These are phyloP conservation scores for Planoprotostelium fungivorum DNA, from an alignment of 78 protist genomes.

Conservation along the genomic window DNA sequence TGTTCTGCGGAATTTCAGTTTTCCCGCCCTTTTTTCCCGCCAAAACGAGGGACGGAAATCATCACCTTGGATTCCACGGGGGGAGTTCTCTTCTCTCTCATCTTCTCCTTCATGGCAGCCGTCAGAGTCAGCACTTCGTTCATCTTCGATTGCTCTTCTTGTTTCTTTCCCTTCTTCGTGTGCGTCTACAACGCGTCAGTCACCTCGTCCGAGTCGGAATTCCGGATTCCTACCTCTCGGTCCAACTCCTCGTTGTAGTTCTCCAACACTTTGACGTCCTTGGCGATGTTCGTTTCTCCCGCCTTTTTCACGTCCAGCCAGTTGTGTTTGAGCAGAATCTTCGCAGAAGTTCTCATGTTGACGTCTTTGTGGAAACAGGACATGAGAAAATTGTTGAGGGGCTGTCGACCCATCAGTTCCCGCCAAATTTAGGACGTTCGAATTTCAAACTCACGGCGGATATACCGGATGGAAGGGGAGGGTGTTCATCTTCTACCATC, in stretches of 20 bases:
- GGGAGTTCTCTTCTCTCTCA: neutral
- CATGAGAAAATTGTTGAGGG: constrained; percentile 74
- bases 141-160: neutral
- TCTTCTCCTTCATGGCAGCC: neutral
- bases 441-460: constrained; percentile 47
- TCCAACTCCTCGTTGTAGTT: neutral
- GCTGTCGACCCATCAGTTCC: too few relatives aligned
- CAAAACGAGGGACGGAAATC: too few relatives aligned
- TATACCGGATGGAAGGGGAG: constrained; percentile 88
- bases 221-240: neutral
- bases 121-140: neutral
- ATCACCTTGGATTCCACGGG: too few relatives aligned
- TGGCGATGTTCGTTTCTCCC: neutral
- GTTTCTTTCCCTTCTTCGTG: neutral
- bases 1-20: too few relatives aligned
- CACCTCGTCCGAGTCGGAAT: too few relatives aligned
- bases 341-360: constrained; percentile 74
- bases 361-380: constrained; percentile 89
- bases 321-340: constrained; percentile 70
- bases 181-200: too few relatives aligned
- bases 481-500: constrained; percentile 94
- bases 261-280: neutral
- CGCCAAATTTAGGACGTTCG: neutral
- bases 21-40: too few relatives aligned
- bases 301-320: constrained; percentile 53